Conservation (phyloP, 768 basidiomycete genomes). For the Rhodocollybia butyracea region DNA sequence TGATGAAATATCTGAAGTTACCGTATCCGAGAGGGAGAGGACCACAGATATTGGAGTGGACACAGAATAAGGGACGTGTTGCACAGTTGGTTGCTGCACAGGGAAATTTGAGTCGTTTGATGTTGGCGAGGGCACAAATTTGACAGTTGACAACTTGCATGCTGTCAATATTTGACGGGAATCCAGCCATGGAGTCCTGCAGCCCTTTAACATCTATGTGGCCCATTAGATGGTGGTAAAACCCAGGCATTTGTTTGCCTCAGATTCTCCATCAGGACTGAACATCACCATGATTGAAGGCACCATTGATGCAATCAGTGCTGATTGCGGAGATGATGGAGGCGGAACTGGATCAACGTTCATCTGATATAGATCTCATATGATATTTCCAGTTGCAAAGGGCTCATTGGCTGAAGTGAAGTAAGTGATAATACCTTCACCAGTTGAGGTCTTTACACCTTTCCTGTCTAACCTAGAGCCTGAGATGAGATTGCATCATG, state of each 20-base stretch:
- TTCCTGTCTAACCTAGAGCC: background rate
- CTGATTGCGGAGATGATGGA: background rate
- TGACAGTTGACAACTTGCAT: too few relatives aligned
- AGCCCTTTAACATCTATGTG: slow-evolving; percentile 4
- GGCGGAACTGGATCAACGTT: background rate
- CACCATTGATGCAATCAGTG: background rate
- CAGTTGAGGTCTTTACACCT: slow-evolving; percentile 2
- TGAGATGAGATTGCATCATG: slow-evolving; percentile 11
- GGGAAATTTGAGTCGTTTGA: too few relatives aligned
- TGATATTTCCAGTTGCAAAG: background rate
- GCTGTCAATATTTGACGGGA: too few relatives aligned
- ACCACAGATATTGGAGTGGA: too few relatives aligned
- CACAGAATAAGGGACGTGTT: too few relatives aligned
- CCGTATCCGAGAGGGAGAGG: too few relatives aligned
- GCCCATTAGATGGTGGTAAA: slow-evolving; percentile 3
- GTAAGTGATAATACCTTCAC: background rate
- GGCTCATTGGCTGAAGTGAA: background rate
- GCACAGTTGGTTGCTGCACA: too few relatives aligned
- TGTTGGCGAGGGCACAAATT: too few relatives aligned
- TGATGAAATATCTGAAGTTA: too few relatives aligned
- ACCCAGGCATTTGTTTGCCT: background rate
- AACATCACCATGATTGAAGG: background rate
- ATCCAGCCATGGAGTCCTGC: too few relatives aligned
- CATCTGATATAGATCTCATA: too few relatives aligned
- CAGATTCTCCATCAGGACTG: background rate